These are phyloP conservation scores for Oidiodendron maius DNA, from an alignment of 495 filamentous ascomycete genomes.

Conservation along the genomic window DNA sequence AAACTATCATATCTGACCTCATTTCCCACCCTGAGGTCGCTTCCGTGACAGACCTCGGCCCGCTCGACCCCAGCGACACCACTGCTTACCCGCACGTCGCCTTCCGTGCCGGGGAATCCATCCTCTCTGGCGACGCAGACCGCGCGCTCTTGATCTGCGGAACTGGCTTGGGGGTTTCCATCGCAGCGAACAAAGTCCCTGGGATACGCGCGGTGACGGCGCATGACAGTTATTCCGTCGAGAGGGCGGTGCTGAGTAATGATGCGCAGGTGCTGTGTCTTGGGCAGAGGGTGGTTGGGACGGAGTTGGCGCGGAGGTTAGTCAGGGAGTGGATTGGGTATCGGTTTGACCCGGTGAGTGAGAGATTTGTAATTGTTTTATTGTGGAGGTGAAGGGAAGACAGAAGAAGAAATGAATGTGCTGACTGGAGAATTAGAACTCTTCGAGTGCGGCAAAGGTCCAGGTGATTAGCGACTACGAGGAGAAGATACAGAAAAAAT, in stretches of 20 bases:
- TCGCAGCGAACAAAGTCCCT: slow-evolving; percentile 79
- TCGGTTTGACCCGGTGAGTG: slow-evolving; percentile 66
- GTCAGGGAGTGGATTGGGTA: slow-evolving; percentile 80
- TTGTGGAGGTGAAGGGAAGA: slow-evolving; percentile 46
- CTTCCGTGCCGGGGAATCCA: slow-evolving; percentile 58
- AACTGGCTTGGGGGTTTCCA: slow-evolving; percentile 80
- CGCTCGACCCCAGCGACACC: slow-evolving; percentile 53
- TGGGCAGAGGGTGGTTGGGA: slow-evolving; percentile 76
- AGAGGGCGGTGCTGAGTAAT: slow-evolving; percentile 76
- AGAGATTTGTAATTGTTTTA: slow-evolving; percentile 9
- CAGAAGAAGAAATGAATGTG: slow-evolving; percentile 52
- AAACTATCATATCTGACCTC: slow-evolving; percentile 69
- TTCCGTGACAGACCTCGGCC: slow-evolving; percentile 61
- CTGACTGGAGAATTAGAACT: slow-evolving; percentile 32
- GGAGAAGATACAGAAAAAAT: too few relatives aligned
- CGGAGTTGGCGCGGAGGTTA: slow-evolving; percentile 72
- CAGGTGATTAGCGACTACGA: slow-evolving; percentile 71
- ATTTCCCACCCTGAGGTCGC: slow-evolving; percentile 59
- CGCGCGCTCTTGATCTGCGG: slow-evolving; percentile 83
- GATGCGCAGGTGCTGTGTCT: slow-evolving; percentile 86
- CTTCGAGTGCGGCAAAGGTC: slow-evolving; percentile 64
- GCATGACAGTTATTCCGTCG: slow-evolving; percentile 79
- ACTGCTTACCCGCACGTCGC: slow-evolving; percentile 81
- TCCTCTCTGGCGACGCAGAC: slow-evolving; percentile 64
- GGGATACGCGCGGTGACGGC: slow-evolving; percentile 82